Evolutionary conservation across 768 basidiomycete genomes (phyloP), one percentile per base, ranked within the genome.

Genomic region (Cystoderma amianthinum): DNA sequence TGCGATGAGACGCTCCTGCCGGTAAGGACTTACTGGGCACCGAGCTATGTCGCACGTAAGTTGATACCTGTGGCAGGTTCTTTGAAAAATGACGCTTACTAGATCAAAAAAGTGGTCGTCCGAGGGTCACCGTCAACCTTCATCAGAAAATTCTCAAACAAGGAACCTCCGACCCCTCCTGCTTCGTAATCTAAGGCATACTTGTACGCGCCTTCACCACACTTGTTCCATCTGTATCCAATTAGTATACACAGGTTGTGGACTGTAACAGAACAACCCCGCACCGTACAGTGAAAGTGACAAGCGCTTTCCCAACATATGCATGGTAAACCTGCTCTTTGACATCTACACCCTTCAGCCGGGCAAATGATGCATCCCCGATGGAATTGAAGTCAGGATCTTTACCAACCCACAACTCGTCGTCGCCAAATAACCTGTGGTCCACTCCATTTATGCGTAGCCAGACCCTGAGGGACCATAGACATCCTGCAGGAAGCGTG

Each of bases 111-210:
- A 11, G 68, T 65, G 18, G 81, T 53, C 2, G 61, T 54, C 36
- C 68, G 64, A 12, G 79, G 78, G 37, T 80, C 74, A 28, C 70
- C 73, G 34, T 77, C 75, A 17, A 82, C 55, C 16, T 63, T 62
- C 32, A 85, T 54, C n/a, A 59, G 60, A 45, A 71, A 59, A 44
- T 80, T 68, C 12, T 76, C 72, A 42, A 84, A 69, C 9, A 83
- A 55, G 16, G 60, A 62, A 24, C 59, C 67, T 10, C 80, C 80
- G 0, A 77, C 74, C 1, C 82, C 82, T 36, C 70, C 71, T 3
- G 78, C 76, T 39, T 81, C 80, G 48, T 85, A 84, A 15, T 80
- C 80, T 48, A 84, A 54, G 4, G 76, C 72, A 46, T 81, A 74
- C 28, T 64, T 65, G 45, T 77, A 82, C 22, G 71, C 34, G 9